These are phyloP conservation scores for Linnemannia hyalina DNA, from an alignment of 192 early-diverging fungal species.

Conservation along the genomic window DNA sequence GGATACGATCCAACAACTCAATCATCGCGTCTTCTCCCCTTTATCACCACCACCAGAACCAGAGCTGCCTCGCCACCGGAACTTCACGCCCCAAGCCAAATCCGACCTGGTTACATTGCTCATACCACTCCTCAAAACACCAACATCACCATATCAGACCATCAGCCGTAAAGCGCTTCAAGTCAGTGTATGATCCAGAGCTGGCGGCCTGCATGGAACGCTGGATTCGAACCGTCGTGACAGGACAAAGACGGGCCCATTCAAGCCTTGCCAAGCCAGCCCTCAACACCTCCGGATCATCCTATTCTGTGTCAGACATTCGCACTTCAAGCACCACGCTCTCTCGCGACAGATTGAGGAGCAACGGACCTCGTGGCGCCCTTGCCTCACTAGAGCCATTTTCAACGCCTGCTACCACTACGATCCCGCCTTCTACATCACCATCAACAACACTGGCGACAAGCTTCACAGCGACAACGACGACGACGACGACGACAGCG, in stretches of 20 bases:
- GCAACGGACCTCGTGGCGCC: background rate
- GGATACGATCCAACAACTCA: background rate
- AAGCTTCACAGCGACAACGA: background rate
- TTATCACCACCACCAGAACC: background rate
- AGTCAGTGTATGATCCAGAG: constrained; percentile 32
- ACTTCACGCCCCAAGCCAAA: background rate
- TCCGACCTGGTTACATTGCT: background rate
- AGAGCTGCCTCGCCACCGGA: background rate
- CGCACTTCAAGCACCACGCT: background rate
- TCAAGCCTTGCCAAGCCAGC: constrained; percentile 39
- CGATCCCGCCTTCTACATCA: background rate
- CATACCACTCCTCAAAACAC: background rate
- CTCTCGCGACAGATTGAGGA: background rate
- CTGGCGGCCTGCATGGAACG: constrained; percentile 46
- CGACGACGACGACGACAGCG: background rate
- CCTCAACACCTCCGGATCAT: background rate
- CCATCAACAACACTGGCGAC: background rate
- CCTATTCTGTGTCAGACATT: constrained; percentile 17
- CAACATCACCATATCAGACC: background rate
- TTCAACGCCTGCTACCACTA: background rate
- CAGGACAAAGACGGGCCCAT: constrained; percentile 24
- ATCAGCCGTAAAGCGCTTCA: background rate
- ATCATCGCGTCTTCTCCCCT: background rate
- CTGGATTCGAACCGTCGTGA: constrained; percentile 28
- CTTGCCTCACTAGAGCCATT: constrained; percentile 3